Evolutionary conservation across 1,284 basidiomycete species (phyloP), one percentile per base, ranked within the genome.

Genomic region (Sporisorium scitamineum): DNA sequence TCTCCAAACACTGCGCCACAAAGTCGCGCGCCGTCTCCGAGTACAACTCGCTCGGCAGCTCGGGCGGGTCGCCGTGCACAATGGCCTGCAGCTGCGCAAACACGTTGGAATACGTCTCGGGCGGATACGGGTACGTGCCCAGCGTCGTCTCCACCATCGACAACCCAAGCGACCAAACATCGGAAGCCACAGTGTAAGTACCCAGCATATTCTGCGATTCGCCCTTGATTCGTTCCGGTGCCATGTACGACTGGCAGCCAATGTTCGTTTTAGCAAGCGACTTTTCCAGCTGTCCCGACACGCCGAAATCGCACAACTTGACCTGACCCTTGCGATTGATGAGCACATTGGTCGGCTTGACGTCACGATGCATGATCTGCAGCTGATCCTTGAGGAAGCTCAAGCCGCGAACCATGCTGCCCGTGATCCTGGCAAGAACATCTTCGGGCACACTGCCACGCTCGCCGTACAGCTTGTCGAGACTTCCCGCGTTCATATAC

Each of bases 181-280:
- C 96, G 4, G 95, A 97, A 2, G 95, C 93, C 50, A 98, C 95
- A 11, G 94, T 96, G 86, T 99, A 99, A 1, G 94, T 95, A 29
- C 92, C 91, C 29, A 92, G 87, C 70, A 93, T 91, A 84, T 92
- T 93, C 82, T 92, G 92, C 4, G 93, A 94, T 86, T 97, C 95
- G 70, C 94, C 94, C 85, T 94, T 92, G 86, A 99, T 98, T 31
- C 96, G 91, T 85, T 98, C 95, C 39, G 95, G 96, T 31, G 96
- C 96, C 95, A 99, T 99, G 87, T 99, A 99, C 72, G 91, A 93
- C 86, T 99, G 97, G 86, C 97, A 99, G 3, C 97, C 96, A 48
- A 99, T 98, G 82, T 98, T 98, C 16, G 96, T 99, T 88, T 97
- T 97, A 26, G 97, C 96, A 22, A 99, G 88, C 65, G 92, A 94